Base-by-base conservation (phyloP, 768 basidiomycete species). In the Suillus occidentalis region DNA sequence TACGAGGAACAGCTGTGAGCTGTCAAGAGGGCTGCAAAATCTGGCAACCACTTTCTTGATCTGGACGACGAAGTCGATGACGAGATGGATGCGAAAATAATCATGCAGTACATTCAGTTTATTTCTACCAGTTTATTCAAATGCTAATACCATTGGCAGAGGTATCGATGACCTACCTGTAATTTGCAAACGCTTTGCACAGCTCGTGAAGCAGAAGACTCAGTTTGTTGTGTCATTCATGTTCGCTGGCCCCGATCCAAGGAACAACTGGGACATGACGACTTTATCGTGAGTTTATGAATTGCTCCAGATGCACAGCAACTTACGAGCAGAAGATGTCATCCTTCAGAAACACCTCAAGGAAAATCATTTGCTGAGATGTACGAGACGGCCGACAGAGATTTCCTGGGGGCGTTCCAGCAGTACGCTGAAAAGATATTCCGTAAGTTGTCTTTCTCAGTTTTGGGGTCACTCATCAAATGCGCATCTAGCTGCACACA, bases 161-260 rank as follows among this genome's bases (percentile, higher is more conserved):
- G 57, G 47, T 14, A 64, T 60, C 14, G 63, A 60, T 10, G 63
- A 64, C 20, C 7, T 64, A 1, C 63, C 63, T 39, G 22, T 40
- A 2, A 56, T 57, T 6, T 37, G 58, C 1, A 6, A 12, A 1
- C 13, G 16, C 31, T 22, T 59, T 0, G 58, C 58, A 3, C 36
- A 22, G 5, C 9, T 64, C 1, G 49, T 59, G 42, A 59, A 37
- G 47, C 28, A 22, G 28, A 47, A 47, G 12, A 42, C 39, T 10
- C 40, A 58, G 4, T 58, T 47, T 10, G n/a, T 50, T 0, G 31
- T 64, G 0, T 64, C 63, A 0, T 64, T 64, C 28, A n/a, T 64
- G 39, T 64, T 56, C 7, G 63, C 63, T n/a, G 58, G 63, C 0
- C 63, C 63, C 2, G 57, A 64, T 34, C 63, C 63, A 4, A 59